phyloP scores from a whole-genome alignment of 23 red algal species.

The Agarophyton chilense region DNA sequence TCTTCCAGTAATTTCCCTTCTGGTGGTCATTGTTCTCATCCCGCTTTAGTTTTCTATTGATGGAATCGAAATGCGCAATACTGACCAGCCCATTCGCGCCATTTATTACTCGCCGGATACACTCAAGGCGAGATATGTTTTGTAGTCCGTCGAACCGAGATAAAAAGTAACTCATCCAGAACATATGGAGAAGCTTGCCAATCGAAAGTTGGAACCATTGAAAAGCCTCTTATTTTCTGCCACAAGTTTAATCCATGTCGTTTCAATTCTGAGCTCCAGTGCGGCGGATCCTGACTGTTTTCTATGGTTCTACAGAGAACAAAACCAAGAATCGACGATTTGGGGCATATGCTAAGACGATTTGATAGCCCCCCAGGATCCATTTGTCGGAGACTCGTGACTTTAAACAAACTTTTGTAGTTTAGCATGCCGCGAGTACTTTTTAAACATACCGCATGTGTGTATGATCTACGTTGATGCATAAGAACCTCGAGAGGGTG shows the following conservation, averaged over 20 bases:
- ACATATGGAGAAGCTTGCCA: background rate
- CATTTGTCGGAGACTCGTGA: no score
- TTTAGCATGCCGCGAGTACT: no score
- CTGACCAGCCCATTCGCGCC: background rate
- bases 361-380: background rate
- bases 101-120: background rate
- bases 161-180: constrained; percentile 9
- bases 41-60: background rate
- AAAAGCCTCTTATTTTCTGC: no score
- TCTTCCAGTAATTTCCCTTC: background rate
- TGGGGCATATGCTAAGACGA: constrained; percentile 33
- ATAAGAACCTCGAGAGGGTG: no score
- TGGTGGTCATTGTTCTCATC: background rate
- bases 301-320: constrained; percentile 17
- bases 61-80: background rate
- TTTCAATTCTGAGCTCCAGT: constrained; percentile 42
- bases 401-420: no score
- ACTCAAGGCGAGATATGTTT: constrained; percentile 34
- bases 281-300: background rate
- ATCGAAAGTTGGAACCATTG: constrained; percentile 58
- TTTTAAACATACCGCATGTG: no score
- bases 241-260: no score
- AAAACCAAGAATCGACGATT: constrained; percentile 20
- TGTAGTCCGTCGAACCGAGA: constrained; percentile 64
- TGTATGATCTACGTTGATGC: background rate